A percentile compares a stretch with the other conserved stretches of the same genome.
These are phyloP conservation scores for Fusarium mangiferae DNA, from an alignment of 2,329 filamentous ascomycete species.

Conservation along the genomic window DNA sequence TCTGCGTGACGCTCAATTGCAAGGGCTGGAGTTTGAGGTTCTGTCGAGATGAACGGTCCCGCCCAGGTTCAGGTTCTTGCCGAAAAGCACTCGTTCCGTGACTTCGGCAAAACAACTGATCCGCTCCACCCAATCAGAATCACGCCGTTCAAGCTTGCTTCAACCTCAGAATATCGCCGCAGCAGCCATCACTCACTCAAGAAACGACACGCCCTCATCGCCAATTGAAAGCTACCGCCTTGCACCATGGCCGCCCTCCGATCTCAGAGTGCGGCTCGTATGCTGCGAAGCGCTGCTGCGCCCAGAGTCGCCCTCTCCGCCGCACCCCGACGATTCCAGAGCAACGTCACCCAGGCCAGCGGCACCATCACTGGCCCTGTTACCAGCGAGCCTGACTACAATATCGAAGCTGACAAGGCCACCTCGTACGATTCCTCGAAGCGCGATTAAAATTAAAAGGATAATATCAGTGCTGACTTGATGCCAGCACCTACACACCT, in stretches of 20 bases:
- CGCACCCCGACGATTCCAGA: slow-evolving; percentile 65
- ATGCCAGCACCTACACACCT: slow-evolving; percentile 82
- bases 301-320: slow-evolving; percentile 53
- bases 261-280: slow-evolving; percentile 61
- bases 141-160: slow-evolving; percentile 43
- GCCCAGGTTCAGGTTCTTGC: slow-evolving; percentile 45
- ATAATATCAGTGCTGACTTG: slow-evolving; percentile 31
- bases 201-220: slow-evolving; percentile 25
- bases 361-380: slow-evolving; percentile 51
- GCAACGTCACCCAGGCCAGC: slow-evolving; percentile 58
- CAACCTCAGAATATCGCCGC: slow-evolving; percentile 45
- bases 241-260: slow-evolving; percentile 74
- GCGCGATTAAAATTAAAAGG: slow-evolving; percentile 2
- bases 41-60: slow-evolving; percentile 42
- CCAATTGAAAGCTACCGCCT: slow-evolving; percentile 43
- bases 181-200: slow-evolving; percentile 42
- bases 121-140: slow-evolving; percentile 56
- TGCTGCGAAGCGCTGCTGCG: slow-evolving; percentile 60
- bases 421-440: slow-evolving; percentile 74
- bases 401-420: slow-evolving; percentile 83
- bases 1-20: slow-evolving; percentile 50
- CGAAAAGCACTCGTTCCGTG: slow-evolving; percentile 61
- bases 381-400: slow-evolving; percentile 83
- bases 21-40: slow-evolving; percentile 42
- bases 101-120: slow-evolving; percentile 55